Conservation (phyloP, 345 rosid species). For the Noccaea bulbosa region DNA sequence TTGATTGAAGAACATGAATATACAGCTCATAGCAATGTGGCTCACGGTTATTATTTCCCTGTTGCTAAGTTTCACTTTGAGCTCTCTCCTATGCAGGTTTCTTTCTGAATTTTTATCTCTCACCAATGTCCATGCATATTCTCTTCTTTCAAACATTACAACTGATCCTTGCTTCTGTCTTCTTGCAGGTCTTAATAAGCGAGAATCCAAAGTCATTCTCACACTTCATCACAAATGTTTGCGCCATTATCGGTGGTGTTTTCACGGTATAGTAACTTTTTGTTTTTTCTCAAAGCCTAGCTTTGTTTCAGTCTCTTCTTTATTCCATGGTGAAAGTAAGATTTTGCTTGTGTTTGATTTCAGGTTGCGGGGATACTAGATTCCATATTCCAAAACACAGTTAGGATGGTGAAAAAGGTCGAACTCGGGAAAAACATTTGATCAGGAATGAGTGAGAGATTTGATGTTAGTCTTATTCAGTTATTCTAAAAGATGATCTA, state of each 20-base stretch:
- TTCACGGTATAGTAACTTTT: conserved; percentile 71
- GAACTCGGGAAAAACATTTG: conserved; percentile 89
- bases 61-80: conserved; percentile 84
- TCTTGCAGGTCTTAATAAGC: conserved; percentile 70
- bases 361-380: conserved; percentile 99
- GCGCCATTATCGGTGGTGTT: conserved; percentile 95
- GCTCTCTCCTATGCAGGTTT: conserved; percentile 99
- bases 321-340: background rate
- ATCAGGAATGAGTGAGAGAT: conserved; percentile 29
- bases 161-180: conserved; percentile 21
- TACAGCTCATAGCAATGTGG: conserved; percentile 90
- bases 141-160: background rate
- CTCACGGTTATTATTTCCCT: conserved; percentile 65
- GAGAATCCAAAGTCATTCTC: conserved; percentile 84
- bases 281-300: background rate
- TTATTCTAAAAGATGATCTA: background rate
- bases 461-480: conserved; percentile 10
- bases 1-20: conserved; percentile 82
- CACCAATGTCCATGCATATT: conserved; percentile 7
- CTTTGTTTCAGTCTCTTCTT: conserved; percentile 1
- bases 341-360: conserved; percentile 10
- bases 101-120: background rate
- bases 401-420: conserved; percentile 77
- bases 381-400: conserved; percentile 73
- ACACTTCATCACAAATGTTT: conserved; percentile 92